A percentile compares a stretch with the other conserved stretches of the same genome.
Evolutionary conservation across 768 basidiomycete species (phyloP).

Genomic region (Saitozyma podzolica): DNA sequence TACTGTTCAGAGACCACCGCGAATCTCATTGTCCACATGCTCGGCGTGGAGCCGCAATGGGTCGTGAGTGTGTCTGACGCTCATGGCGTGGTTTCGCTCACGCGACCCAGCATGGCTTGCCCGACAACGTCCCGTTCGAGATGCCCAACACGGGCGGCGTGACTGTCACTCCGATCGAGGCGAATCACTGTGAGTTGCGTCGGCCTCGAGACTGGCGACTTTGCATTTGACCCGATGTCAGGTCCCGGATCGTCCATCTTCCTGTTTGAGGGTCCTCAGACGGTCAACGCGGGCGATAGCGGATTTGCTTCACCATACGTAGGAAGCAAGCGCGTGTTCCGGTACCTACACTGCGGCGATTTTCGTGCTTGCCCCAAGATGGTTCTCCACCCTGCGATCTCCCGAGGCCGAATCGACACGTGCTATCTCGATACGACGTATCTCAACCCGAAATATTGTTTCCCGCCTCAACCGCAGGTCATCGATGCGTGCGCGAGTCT

Average conservation of each 20-base stretch:
- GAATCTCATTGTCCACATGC: constrained; percentile 86
- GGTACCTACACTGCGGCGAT: constrained; percentile 92
- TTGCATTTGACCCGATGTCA: constrained; percentile 14
- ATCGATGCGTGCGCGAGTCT: constrained; percentile 89
- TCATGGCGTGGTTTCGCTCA: too few species aligned
- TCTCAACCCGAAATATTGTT: constrained; percentile 88
- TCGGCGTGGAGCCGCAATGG: constrained; percentile 85
- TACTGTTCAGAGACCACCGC: constrained; percentile 95
- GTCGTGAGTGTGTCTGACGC: constrained; percentile 55
- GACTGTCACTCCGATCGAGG: constrained; percentile 88
- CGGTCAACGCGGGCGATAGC: constrained; percentile 82
- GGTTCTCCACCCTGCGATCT: constrained; percentile 77
- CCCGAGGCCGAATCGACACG: constrained; percentile 76
- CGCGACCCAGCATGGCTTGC: constrained; percentile 62
- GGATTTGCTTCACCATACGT: constrained; percentile 69
- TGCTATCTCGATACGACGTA: constrained; percentile 97
- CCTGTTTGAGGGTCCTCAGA: constrained; percentile 89
- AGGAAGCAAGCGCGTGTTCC: constrained; percentile 68
- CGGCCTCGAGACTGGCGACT: not conserved
- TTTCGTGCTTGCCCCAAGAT: constrained; percentile 70
- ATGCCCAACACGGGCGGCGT: constrained; percentile 84
- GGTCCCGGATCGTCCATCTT: constrained; percentile 90
- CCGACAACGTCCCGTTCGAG: constrained; percentile 71
- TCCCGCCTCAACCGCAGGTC: constrained; percentile 92
- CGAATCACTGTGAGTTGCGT: constrained; percentile 77